Conservation (phyloP, 2,329 filamentous ascomycete genomes). For the Cryphonectria radicalis region DNA sequence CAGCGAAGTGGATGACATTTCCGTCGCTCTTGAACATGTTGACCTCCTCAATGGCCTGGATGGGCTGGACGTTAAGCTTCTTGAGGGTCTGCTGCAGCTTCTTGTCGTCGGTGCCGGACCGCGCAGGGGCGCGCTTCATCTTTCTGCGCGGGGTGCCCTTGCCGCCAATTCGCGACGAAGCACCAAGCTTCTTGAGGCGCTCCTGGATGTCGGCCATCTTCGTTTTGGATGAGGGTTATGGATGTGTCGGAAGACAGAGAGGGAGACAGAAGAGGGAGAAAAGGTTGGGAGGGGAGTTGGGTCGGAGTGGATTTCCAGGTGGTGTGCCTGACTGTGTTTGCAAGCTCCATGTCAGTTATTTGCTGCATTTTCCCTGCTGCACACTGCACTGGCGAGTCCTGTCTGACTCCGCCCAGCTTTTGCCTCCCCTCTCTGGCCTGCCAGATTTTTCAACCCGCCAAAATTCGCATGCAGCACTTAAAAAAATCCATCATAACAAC, state of each 20-base stretch:
- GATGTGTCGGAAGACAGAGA: slow-evolving; percentile 1
- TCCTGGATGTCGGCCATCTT: slow-evolving; percentile 61
- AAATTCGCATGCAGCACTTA: neutral
- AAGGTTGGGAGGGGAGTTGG: slow-evolving; percentile 29
- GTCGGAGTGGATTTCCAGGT: slow-evolving; percentile 25
- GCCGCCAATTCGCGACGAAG: slow-evolving; percentile 71
- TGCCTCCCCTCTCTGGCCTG: slow-evolving; percentile 4
- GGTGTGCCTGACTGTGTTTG: slow-evolving; percentile 26
- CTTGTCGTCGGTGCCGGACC: slow-evolving; percentile 96
- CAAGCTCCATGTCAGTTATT: slow-evolving; percentile 28
- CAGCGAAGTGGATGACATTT: slow-evolving; percentile 99
- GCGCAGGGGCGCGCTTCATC: slow-evolving; percentile 96
- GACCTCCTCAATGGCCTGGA: slow-evolving; percentile 99
- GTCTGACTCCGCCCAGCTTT: slow-evolving; percentile 11
- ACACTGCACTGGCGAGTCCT: slow-evolving; percentile 6
- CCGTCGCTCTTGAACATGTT: slow-evolving; percentile 99
- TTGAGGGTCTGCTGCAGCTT: slow-evolving; percentile 97
- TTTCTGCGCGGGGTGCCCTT: slow-evolving; percentile 98
- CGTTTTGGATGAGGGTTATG: slow-evolving; percentile 26
- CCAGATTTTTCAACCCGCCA: neutral
- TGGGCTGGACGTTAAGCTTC: slow-evolving; percentile 99
- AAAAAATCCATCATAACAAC: neutral
- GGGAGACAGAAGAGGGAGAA: slow-evolving; percentile 26
- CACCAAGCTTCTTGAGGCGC: slow-evolving; percentile 63
- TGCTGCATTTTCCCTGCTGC: slow-evolving; percentile 19